These are phyloP conservation scores for Didymella keratinophila DNA, from an alignment of 2,329 filamentous ascomycete genomes.

Conservation along the genomic window DNA sequence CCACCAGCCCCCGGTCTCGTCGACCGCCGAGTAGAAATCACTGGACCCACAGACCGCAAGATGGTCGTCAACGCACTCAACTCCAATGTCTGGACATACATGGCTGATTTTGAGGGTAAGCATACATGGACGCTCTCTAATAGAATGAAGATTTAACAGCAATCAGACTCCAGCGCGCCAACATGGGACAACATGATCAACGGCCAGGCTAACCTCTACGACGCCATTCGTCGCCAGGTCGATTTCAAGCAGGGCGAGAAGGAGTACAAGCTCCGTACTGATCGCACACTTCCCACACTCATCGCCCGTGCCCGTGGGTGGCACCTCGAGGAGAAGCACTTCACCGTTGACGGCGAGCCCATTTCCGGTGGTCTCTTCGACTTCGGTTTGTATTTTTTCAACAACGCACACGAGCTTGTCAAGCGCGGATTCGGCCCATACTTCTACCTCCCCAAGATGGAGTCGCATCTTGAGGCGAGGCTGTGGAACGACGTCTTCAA, in stretches of 20 bases:
- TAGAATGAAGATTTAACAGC: constrained; percentile 18
- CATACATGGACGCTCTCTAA: neutral
- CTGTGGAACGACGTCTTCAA: constrained; percentile 99
- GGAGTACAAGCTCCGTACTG: constrained; percentile 96
- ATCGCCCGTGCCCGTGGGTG: constrained; percentile 95
- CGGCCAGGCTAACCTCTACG: constrained; percentile 96
- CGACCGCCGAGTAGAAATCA: constrained; percentile 95
- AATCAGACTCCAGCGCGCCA: constrained; percentile 85
- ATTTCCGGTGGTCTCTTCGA: constrained; percentile 94
- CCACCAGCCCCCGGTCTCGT: constrained; percentile 89
- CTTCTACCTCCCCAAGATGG: constrained; percentile 98
- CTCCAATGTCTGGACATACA: constrained; percentile 96
- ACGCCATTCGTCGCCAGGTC: constrained; percentile 89
- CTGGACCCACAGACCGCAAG: constrained; percentile 95
- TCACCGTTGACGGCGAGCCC: constrained; percentile 93
- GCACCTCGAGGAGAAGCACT: constrained; percentile 98
- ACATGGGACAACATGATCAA: constrained; percentile 99
- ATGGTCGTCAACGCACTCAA: constrained; percentile 99
- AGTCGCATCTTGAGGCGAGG: constrained; percentile 94
- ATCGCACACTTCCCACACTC: constrained; percentile 84
- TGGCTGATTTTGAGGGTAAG: constrained; percentile 97
- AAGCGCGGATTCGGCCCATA: constrained; percentile 88
- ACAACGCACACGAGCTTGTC: constrained; percentile 91
- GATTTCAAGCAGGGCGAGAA: constrained; percentile 96
- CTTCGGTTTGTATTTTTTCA: constrained; percentile 98